These are phyloP conservation scores for Kurtzmaniella fragi DNA, from an alignment of 805 yeast species.

Conservation along the genomic window DNA sequence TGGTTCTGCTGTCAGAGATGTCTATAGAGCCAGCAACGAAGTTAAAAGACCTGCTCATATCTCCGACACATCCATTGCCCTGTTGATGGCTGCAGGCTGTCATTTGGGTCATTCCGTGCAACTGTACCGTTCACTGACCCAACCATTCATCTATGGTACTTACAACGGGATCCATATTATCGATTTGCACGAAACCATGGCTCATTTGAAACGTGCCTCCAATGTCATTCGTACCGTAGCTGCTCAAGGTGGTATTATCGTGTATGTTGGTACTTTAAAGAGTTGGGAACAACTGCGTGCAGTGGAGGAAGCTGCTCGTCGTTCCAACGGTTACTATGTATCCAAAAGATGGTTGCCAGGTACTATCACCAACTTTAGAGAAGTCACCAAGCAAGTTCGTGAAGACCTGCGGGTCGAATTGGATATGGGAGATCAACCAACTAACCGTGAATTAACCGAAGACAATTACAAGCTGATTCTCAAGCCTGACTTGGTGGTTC, in stretches of 20 bases:
- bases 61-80: conserved; percentile 58
- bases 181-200: conserved; percentile 79
- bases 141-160: conserved; percentile 82
- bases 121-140: conserved; percentile 73
- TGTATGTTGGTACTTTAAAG: conserved; percentile 79
- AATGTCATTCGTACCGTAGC: conserved; percentile 80
- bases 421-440: conserved; percentile 65
- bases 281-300: conserved; percentile 63
- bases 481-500: conserved; percentile 84
- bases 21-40: conserved; percentile 68
- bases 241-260: conserved; percentile 75
- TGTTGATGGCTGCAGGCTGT: conserved; percentile 85
- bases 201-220: conserved; percentile 74
- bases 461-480: conserved; percentile 50
- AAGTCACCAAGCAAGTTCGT: conserved; percentile 51
- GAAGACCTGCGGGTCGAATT: conserved; percentile 48
- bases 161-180: conserved; percentile 86
- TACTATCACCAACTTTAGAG: conserved; percentile 78
- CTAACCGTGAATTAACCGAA: conserved; percentile 51
- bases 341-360: conserved; percentile 92
- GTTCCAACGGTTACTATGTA: conserved; percentile 77
- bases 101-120: conserved; percentile 90
- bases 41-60: conserved; percentile 53
- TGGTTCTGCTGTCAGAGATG: conserved; percentile 61
- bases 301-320: conserved; percentile 72